A percentile compares a stretch with the other conserved stretches of the same genome.
Evolutionary conservation across 306 rosid genomes (phyloP).

Genomic region (Sophora flavescens): DNA sequence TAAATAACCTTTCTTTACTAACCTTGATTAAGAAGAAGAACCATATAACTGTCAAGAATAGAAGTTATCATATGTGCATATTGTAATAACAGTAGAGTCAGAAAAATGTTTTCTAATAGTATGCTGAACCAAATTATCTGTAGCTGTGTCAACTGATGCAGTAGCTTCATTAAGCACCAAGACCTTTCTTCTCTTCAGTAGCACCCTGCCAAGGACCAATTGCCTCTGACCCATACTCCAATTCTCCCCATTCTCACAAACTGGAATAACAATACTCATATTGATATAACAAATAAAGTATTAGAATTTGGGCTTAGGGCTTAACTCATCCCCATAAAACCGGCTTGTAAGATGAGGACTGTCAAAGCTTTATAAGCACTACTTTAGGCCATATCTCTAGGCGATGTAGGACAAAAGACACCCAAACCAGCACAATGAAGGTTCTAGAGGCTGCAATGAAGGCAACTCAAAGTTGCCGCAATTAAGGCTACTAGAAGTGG

Average conservation of each 20-base stretch:
- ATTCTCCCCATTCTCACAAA: conserved; percentile 64
- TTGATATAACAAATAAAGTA: too few relatives aligned
- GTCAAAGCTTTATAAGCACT: too few relatives aligned
- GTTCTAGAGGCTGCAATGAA: too few relatives aligned
- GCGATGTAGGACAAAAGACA: too few relatives aligned
- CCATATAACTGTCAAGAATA: conserved; percentile 63
- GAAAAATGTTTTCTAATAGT: conserved; percentile 58
- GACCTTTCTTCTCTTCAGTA: conserved; percentile 60
- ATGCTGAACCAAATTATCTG: conserved; percentile 66
- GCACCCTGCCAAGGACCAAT: conserved; percentile 66
- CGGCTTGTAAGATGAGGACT: too few relatives aligned
- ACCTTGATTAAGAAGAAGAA: conserved; percentile 65
- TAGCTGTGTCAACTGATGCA: conserved; percentile 66
- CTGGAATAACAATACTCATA: conserved; percentile 57
- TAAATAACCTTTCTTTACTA: conserved; percentile 1
- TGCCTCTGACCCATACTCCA: conserved; percentile 85
- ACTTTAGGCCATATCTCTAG: too few relatives aligned
- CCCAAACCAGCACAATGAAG: too few relatives aligned
- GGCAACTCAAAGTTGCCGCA: too few relatives aligned
- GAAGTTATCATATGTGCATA: conserved; percentile 73
- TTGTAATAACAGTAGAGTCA: conserved; percentile 54
- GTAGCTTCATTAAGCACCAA: conserved; percentile 74
- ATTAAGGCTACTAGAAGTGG: too few relatives aligned
- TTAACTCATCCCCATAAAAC: too few relatives aligned
- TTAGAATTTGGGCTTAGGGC: too few relatives aligned